Base-by-base conservation (phyloP, 2,329 filamentous ascomycete genomes). In the Ceratocystiopsis sp. region DNA sequence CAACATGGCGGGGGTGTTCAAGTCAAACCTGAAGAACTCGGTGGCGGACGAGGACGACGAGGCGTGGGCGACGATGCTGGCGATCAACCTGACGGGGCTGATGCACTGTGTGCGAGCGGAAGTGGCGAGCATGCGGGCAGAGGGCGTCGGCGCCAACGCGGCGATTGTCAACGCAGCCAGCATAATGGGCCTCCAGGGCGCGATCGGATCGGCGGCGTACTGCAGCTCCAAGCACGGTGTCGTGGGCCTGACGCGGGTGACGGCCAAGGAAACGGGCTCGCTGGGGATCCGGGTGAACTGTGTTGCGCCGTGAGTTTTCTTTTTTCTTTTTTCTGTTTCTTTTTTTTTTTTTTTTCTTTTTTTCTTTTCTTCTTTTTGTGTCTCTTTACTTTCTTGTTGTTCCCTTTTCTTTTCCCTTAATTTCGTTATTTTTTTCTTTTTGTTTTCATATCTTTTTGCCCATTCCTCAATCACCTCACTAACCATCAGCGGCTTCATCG, bases 1-100 rank as follows among this genome's bases (percentile, higher is more conserved):
- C 12, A 75, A 77, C 43, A 61, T 71, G 10, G 73, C 73, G 5
- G 68, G 69, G 37, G 52, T 63, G 37, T 66, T 68, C 48, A 61
- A 60, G 49, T 55, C 62, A 39, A 64, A 67, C 45, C 60, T 59
- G 13, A 48, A 59, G 44, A 54, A 58, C 40, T 48, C 59, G 3
- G 55, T 69, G 16, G 56, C 56, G 3, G 65, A 67, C 17, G 52
- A 66, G 35, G 62, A 66, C 19, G 66, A 69, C 43, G 59, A 61
- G 29, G 64, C 67, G 43, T 70, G 67, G 67, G 53, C 69, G 39
- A 61, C 57, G 40, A 64, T 67, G 44, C 66, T 70, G 33, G 59
- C 56, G 8, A 58, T 69, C 38, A 71, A 71, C 46, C 52, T 70
- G 42, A 69, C 65, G 10, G 68, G 67, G n/a, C 63, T 59, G 36